Base-by-base conservation (phyloP, 371 early-diverging fungal genomes). In the Catenaria anguillulae region DNA sequence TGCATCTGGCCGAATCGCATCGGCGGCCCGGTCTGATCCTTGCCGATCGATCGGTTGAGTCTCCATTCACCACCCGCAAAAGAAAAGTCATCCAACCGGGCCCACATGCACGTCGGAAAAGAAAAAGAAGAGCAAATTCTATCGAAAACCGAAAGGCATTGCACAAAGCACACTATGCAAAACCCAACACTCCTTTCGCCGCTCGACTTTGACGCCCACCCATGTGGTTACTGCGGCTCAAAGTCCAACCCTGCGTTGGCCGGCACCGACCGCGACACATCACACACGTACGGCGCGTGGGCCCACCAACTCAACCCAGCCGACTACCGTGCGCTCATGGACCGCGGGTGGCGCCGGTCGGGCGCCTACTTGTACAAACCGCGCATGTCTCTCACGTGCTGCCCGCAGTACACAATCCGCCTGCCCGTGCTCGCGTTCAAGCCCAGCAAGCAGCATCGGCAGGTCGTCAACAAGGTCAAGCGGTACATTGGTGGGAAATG, bases 321-420 rank as follows among this genome's bases (percentile, higher is more conserved):
- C 29, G 76, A 81, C 60, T 85, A 85, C 60, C 83, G 83, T 75
- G 61, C 62, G 4, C 67, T 85, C n/a, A 76, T 85, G 35, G 75
- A 85, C 64, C 70, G 77, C 55, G 86, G 86, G 23, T 85, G 84
- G 84, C 71, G 86, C 66, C 71, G 84, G 56, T 84, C 84, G 23
- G 86, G 86, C 2, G 61, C 64, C 15, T 82, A 82, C 60, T 52
- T 80, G 6, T 85, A 85, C 67, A 82, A 81, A 50, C 84, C 86
- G 23, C 73, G 77, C 50, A 65, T 83, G 24, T 65, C 72, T 37
- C 70, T 73, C 37, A 81, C 78, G 67, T 85, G 86, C 58, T 85
- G 86, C 65, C 81, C 83, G 1, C 83, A 80, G 55, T 85, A 85
- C 64, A 79, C 86, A 0, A 84, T 85, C 40, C 72, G 81, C 62